Evolutionary conservation across 768 basidiomycete species (phyloP), one percentile per base, ranked within the genome.

Genomic region (Pisolithus microcarpus): DNA sequence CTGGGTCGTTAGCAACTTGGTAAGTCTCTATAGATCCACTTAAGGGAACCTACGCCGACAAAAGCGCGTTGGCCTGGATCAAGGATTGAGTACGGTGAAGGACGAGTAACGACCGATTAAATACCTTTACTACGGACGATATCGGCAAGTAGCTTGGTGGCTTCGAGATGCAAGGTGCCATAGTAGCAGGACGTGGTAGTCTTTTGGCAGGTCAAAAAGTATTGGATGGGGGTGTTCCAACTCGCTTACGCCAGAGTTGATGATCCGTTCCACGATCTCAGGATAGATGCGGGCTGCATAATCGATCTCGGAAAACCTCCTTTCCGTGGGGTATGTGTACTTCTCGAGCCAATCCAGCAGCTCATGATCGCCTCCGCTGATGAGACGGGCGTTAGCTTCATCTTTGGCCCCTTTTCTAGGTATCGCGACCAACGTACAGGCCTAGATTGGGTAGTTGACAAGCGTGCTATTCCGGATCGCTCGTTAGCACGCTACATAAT

Each of bases 171-270:
- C 13, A 93, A 67, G 2, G 82, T 85, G 7, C 82, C 90, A 62
- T 90, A 95, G 67, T 94, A 96, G 65, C 91, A 96, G 61, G 84
- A 90, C 0, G 94, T 96, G 1, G 94, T 96, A 1, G 92, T 95
- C 93, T 92, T 59, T 26, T n/a, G 37, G 15, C 46, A 34, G 21
- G 15, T 57, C 44, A 40, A 56, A 31, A 50, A 36, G 28, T 49
- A 50, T 50, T 48, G 8, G 18, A n/a, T 19, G 5, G 38, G 38
- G 11, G 53, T 42, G 5, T 23, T 37, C 21, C 21, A 46, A 46
- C 43, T 23, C 36, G 43, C 84, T 58, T 64, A 95, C 94, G 45
- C 91, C 93, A 31, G 70, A 78, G 52, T 85, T 75, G 44, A 96
- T 74, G 18, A 81, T 73, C 18, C 86, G 74, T 36, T 78, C 74